Evolutionary conservation across 2,329 filamentous ascomycete species (phyloP).

Genomic region (Apiospora koreana): DNA sequence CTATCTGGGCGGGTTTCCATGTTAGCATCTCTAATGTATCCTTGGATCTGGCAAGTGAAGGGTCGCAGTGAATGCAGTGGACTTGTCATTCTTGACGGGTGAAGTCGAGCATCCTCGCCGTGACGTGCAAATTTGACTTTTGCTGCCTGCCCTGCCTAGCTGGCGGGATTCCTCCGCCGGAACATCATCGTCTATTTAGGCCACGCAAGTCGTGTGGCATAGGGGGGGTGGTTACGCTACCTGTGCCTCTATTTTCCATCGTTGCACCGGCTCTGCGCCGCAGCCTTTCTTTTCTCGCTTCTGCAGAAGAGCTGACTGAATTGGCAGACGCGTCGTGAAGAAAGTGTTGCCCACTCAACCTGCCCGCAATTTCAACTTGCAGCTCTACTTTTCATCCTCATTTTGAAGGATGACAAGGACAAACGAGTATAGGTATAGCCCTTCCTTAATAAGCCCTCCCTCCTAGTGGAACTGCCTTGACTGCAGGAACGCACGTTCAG

Average conservation of each 20-base stretch:
- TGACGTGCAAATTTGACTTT: not conserved
- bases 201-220: not conserved
- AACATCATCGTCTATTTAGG: not conserved
- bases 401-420: not conserved
- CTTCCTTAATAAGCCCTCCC: not conserved
- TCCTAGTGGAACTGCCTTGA: not conserved
- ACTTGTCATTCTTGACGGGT: not conserved
- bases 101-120: not conserved
- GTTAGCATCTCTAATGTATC: not conserved
- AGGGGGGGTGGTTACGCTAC: not conserved
- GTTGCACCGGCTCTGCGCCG: not conserved
- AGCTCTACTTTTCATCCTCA: not conserved
- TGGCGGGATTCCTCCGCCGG: not conserved
- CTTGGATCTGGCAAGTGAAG: not conserved
- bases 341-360: not conserved
- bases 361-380: not conserved
- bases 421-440: not conserved
- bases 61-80: not conserved
- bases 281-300: not conserved
- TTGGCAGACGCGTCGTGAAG: not conserved
- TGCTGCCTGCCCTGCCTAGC: not conserved
- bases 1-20: not conserved
- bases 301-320: not conserved
- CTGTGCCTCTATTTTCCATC: not conserved
- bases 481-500: conserved; percentile 1